Evolutionary conservation across 345 rosid genomes (phyloP).

Genomic region (Lumnitzera littorea): DNA sequence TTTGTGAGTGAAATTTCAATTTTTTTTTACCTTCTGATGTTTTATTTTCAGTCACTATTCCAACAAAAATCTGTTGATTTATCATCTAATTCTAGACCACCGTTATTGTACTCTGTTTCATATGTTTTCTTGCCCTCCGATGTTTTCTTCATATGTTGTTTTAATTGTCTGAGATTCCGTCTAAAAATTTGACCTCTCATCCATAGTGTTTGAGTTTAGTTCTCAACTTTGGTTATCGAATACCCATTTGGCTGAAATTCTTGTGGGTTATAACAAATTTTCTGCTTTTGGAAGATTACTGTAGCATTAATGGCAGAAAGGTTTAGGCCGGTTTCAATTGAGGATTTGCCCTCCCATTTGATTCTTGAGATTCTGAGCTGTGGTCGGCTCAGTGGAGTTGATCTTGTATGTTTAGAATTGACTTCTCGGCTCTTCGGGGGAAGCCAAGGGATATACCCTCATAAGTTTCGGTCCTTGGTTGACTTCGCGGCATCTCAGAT

Average conservation of each 20-base stretch:
- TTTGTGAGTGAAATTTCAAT: slow-evolving; percentile 19
- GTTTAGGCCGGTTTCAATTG: slow-evolving; percentile 41
- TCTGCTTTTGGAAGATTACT: neutral
- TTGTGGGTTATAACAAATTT: slow-evolving; percentile 10
- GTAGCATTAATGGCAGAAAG: slow-evolving; percentile 57
- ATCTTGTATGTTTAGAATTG: slow-evolving; percentile 66
- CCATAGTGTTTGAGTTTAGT: neutral
- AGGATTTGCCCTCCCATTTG: slow-evolving; percentile 87
- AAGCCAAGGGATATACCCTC: slow-evolving; percentile 49
- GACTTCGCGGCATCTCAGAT: slow-evolving; percentile 80
- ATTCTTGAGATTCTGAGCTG: slow-evolving; percentile 69
- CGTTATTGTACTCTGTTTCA: slow-evolving; percentile 37
- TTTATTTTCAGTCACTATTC: slow-evolving; percentile 51
- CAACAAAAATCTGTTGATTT: slow-evolving; percentile 32
- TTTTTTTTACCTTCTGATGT: slow-evolving; percentile 58
- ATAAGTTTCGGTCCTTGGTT: slow-evolving; percentile 65
- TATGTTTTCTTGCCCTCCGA: slow-evolving; percentile 55
- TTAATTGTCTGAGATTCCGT: slow-evolving; percentile 75
- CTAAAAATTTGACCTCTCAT: slow-evolving; percentile 52
- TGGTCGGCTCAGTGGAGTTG: slow-evolving; percentile 57
- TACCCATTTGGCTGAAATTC: slow-evolving; percentile 4
- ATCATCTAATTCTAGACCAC: slow-evolving; percentile 23
- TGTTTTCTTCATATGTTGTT: slow-evolving; percentile 67
- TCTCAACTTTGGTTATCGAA: slow-evolving; percentile 2
- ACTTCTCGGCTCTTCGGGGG: slow-evolving; percentile 75